Conservation (phyloP, 441 rosid species). For the Viola pubescens region DNA sequence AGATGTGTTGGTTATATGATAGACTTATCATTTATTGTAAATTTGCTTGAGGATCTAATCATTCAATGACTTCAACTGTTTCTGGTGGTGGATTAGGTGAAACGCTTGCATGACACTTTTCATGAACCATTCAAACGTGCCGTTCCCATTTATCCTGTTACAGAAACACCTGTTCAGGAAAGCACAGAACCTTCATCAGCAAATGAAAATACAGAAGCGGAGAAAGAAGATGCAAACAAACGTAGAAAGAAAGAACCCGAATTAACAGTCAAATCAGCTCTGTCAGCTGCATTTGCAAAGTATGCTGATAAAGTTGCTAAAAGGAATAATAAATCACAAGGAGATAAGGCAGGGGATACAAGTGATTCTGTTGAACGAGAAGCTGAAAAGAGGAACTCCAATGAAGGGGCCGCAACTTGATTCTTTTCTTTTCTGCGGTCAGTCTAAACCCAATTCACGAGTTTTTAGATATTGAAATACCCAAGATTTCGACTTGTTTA, state of each 20-base stretch:
- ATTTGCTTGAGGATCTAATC: slow-evolving; percentile 2
- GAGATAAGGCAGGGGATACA: slow-evolving; percentile 28
- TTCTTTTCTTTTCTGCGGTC: neutral
- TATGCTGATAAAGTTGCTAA: slow-evolving; percentile 47
- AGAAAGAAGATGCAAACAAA: slow-evolving; percentile 32
- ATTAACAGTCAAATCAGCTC: slow-evolving; percentile 58
- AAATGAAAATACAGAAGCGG: slow-evolving; percentile 36
- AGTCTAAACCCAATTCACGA: neutral
- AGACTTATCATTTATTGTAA: neutral
- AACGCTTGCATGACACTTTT: slow-evolving; percentile 78
- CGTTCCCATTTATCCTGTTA: slow-evolving; percentile 35
- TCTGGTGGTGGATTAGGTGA: slow-evolving; percentile 44
- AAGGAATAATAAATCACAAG: slow-evolving; percentile 26
- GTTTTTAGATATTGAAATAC: neutral
- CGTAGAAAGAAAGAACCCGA: slow-evolving; percentile 56
- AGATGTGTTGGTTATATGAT: neutral
- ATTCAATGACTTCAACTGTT: neutral
- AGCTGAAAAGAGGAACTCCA: slow-evolving; percentile 14
- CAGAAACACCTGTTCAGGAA: slow-evolving; percentile 35
- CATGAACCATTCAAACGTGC: slow-evolving; percentile 93
- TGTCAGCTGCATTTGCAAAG: slow-evolving; percentile 67
- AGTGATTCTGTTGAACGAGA: slow-evolving; percentile 24
- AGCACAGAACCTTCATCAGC: slow-evolving; percentile 29
- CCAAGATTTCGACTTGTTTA: neutral
- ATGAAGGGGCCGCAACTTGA: slow-evolving; percentile 20